phyloP scores from a whole-genome alignment of 768 basidiomycete species.

The Naematelia encephala region DNA sequence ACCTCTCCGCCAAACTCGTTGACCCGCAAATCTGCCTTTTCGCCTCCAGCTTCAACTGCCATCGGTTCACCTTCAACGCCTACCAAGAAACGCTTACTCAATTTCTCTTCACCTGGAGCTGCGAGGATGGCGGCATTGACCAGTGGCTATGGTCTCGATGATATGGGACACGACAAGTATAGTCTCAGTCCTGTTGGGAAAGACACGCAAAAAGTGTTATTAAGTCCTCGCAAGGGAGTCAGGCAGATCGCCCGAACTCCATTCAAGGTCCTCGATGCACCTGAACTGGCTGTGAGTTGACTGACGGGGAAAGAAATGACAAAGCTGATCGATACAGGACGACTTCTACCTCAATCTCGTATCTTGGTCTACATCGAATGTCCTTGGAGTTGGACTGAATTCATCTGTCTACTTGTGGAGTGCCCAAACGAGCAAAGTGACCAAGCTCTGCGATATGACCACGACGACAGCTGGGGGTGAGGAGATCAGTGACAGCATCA shows the following conservation, averaged over 20 bases:
- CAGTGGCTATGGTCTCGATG: conserved; percentile 59
- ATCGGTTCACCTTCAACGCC: conserved; percentile 45
- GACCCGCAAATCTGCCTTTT: conserved; percentile 33
- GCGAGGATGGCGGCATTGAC: conserved; percentile 60
- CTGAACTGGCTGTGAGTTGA: conserved; percentile 68
- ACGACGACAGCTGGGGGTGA: conserved; percentile 16
- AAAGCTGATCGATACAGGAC: conserved; percentile 8
- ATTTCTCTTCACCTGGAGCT: conserved; percentile 47
- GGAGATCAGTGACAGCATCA: conserved; percentile 63
- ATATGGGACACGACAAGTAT: conserved; percentile 81
- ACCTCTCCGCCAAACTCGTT: conserved; percentile 27
- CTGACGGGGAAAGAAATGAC: neutral
- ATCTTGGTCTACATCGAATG: conserved; percentile 93
- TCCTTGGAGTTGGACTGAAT: conserved; percentile 87
- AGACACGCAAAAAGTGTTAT: conserved; percentile 73
- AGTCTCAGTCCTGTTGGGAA: conserved; percentile 84
- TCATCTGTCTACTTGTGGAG: conserved; percentile 96
- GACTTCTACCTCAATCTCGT: conserved; percentile 93
- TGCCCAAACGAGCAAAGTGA: conserved; percentile 86
- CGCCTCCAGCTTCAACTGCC: conserved; percentile 27
- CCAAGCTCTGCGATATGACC: conserved; percentile 79
- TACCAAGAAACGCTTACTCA: conserved; percentile 46
- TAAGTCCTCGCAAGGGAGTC: conserved; percentile 75
- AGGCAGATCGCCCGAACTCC: conserved; percentile 89
- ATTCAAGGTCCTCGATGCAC: conserved; percentile 93